Percentiles rank a stretch among this genome's conserved stretches.
These are phyloP conservation scores for Xylaria flabelliformis DNA, from an alignment of 495 filamentous ascomycete genomes.

Conservation along the genomic window DNA sequence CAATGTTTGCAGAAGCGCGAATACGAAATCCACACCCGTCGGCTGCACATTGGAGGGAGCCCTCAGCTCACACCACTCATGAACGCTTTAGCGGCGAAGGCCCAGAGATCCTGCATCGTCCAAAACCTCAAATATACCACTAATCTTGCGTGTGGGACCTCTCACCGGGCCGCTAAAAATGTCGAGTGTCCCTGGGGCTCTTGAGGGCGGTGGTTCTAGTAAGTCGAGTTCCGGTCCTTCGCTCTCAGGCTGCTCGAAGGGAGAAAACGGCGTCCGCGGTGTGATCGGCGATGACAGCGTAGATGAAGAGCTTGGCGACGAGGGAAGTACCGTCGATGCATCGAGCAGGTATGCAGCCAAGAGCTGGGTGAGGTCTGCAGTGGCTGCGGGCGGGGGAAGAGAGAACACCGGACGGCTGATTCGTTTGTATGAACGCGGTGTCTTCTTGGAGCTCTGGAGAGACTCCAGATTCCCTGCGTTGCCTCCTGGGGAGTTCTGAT, in stretches of 20 bases:
- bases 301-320: constrained; percentile 33
- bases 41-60: not conserved
- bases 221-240: constrained; percentile 40
- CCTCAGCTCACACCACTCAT: not conserved
- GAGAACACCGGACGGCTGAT: constrained; percentile 45
- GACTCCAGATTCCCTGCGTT: constrained; percentile 14
- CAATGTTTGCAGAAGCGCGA: not conserved
- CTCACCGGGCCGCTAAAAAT: constrained; percentile 29
- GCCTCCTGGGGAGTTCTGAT: constrained; percentile 20
- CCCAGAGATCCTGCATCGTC: constrained; percentile 14
- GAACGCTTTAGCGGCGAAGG: not conserved
- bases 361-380: constrained; percentile 42
- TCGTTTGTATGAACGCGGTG: constrained; percentile 43
- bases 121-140: constrained; percentile 46
- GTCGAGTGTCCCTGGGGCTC: constrained; percentile 21
- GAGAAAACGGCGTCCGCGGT: constrained; percentile 32
- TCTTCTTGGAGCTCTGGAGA: constrained; percentile 31
- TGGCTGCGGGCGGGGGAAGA: constrained; percentile 37
- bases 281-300: constrained; percentile 37
- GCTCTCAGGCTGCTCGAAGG: constrained; percentile 34
- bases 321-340: constrained; percentile 26
- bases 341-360: constrained; percentile 41
- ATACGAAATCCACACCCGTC: not conserved
- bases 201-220: constrained; percentile 44
- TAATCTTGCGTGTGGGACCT: constrained; percentile 38